Evolutionary conservation across 2,329 filamentous ascomycete species (phyloP).

Genomic region (Alternaria arbusti): DNA sequence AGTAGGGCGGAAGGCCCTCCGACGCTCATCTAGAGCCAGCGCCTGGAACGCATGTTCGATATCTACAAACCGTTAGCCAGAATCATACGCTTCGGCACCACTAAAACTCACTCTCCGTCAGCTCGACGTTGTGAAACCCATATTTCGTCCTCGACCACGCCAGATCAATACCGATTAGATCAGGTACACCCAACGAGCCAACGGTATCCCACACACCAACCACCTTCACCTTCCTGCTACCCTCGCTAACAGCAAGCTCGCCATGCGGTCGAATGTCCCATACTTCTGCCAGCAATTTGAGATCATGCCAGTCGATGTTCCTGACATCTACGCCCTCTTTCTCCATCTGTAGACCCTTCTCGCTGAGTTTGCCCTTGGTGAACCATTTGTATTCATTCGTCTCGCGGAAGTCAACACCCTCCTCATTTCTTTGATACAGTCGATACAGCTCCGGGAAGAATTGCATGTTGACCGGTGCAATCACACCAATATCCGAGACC

Average conservation of each 20-base stretch:
- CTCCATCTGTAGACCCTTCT: conserved; percentile 23
- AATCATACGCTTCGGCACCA: background rate
- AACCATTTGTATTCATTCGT: conserved; percentile 40
- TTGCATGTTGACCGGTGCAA: conserved; percentile 53
- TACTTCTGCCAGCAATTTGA: conserved; percentile 27
- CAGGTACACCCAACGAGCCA: conserved; percentile 53
- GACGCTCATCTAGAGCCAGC: conserved; percentile 60
- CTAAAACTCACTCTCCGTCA: conserved; percentile 39
- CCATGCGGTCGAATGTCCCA: conserved; percentile 47
- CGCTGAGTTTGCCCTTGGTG: conserved; percentile 45
- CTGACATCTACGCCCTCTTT: conserved; percentile 16
- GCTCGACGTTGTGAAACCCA: conserved; percentile 44
- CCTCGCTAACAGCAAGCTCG: conserved; percentile 23
- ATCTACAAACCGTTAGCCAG: conserved; percentile 40
- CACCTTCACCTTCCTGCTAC: conserved; percentile 47
- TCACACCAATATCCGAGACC: conserved; percentile 54
- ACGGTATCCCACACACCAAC: conserved; percentile 60
- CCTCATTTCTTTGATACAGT: conserved; percentile 41
- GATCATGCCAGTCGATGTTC: conserved; percentile 22
- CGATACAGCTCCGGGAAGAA: conserved; percentile 54
- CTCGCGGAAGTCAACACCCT: conserved; percentile 32
- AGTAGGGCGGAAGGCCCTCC: conserved; percentile 60
- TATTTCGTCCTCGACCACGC: conserved; percentile 29
- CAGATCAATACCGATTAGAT: conserved; percentile 43
- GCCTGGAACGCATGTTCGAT: conserved; percentile 63